Evolutionary conservation across 2,329 filamentous ascomycete species (phyloP).

Genomic region (Amesomyces nigricolor): DNA sequence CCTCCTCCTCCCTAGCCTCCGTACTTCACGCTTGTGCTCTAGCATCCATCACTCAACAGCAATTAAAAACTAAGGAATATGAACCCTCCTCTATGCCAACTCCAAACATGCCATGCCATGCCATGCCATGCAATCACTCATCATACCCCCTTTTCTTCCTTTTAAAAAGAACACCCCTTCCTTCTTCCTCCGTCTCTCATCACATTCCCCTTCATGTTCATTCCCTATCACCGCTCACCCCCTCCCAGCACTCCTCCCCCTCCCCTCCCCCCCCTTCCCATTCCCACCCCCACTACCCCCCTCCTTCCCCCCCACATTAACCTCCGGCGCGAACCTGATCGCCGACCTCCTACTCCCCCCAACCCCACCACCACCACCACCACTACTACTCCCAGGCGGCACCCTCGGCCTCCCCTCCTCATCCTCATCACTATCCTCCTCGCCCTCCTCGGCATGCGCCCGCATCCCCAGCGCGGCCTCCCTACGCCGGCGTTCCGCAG

Average conservation of each 20-base stretch:
- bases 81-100: neutral
- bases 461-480: constrained; percentile 66
- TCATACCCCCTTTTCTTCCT: no score
- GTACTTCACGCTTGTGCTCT: neutral
- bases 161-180: no score
- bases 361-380: no score
- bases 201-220: neutral
- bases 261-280: neutral
- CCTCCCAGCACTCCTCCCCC: no score
- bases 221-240: neutral
- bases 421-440: constrained; percentile 49
- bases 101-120: constrained; percentile 6
- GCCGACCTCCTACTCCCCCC: constrained; percentile 39
- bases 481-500: constrained; percentile 66
- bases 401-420: constrained; percentile 49
- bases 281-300: neutral
- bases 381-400: constrained; percentile 31
- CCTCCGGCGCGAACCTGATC: constrained; percentile 50
- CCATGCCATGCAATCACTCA: neutral
- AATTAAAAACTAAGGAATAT: neutral
- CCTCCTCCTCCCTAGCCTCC: no score
- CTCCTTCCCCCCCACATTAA: constrained; percentile 35
- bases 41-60: neutral
- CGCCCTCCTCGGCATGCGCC: constrained; percentile 37
- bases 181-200: neutral